These are phyloP conservation scores for Claviceps sp. DNA, from an alignment of 2,329 filamentous ascomycete genomes.

Conservation along the genomic window DNA sequence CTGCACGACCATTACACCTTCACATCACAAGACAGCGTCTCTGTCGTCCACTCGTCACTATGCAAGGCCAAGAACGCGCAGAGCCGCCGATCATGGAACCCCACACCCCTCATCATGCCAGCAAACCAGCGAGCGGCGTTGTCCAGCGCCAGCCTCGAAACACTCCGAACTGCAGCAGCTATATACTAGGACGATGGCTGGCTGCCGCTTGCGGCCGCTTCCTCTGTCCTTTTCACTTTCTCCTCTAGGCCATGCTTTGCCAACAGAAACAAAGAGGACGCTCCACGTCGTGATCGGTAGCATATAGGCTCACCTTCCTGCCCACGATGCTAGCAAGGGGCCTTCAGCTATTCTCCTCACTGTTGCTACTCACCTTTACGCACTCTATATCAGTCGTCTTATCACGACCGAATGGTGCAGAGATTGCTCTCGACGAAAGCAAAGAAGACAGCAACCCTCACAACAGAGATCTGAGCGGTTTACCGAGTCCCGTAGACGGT, in stretches of 20 bases:
- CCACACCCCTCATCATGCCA: not conserved
- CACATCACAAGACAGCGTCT: not conserved
- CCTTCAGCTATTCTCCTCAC: constrained; percentile 13
- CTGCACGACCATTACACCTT: constrained; percentile 6
- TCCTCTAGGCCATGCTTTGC: constrained; percentile 37
- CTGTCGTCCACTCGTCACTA: constrained; percentile 1
- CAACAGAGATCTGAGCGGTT: constrained; percentile 29
- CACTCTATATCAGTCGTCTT: constrained; percentile 16
- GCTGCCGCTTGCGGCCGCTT: constrained; percentile 10
- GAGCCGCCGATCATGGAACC: not conserved
- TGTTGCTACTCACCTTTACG: constrained; percentile 14
- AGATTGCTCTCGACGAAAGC: constrained; percentile 6
- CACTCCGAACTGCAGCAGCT: constrained; percentile 35
- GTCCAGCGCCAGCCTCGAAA: constrained; percentile 15
- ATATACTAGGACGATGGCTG: constrained; percentile 40
- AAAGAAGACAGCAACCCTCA: constrained; percentile 23
- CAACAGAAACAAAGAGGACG: constrained; percentile 29
- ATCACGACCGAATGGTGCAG: constrained; percentile 7
- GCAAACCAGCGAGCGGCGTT: constrained; percentile 1
- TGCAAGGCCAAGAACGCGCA: constrained; percentile 1
- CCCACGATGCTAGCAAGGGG: constrained; percentile 28
- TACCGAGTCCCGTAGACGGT: constrained; percentile 46
- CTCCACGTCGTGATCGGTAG: constrained; percentile 20
- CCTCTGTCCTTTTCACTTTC: constrained; percentile 27
- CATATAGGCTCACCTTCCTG: constrained; percentile 16